Evolutionary conservation across 768 basidiomycete genomes (phyloP), one percentile per base, ranked within the genome.

Genomic region (Leccinum subtestaceum): DNA sequence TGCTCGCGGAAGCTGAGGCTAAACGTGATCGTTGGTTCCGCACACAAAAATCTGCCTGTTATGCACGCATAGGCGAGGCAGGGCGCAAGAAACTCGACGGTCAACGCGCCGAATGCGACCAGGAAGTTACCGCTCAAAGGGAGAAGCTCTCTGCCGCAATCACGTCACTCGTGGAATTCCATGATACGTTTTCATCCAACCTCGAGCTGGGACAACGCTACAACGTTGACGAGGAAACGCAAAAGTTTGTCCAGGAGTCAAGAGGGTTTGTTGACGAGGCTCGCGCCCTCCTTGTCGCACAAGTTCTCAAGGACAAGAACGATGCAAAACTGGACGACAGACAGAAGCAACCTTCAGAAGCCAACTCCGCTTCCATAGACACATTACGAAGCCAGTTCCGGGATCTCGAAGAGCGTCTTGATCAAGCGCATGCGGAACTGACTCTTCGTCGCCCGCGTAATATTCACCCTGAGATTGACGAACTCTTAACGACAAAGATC

Each of bases 121-220:
- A 63, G 50, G 66, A 68, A 47, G 62, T 64, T 23, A 50, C 9
- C 51, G n/a, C 34, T 19, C 67, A 74, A 40, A 52, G 32, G 29
- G 66, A 73, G 1, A 74, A 65, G 25, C 63, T 72, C 17, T 62
- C 67, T 17, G 31, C 19, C 5, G 68, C 72, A 21, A 60, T 73
- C 56, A 60, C 55, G 25, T 61, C 66, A 10, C 70, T 73, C 19
- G 53, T 67, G 31, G 29, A 56, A 4, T 60, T 64, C 36, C 69
- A 73, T 32, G 65, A 70, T n/a, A 55, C 45, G 17, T 29, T 65
- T 25, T 53, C 63, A 29, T 66, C 70, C 36, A 60, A 63, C 8
- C 52, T 72, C 29, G 67, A 74, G 36, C 48, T 74, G 48, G 64
- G 63, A 31, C 67, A 67, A 48, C 71, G 65, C 47, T 74, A 73